Percentiles rank a stretch among this genome's conserved stretches.
These are phyloP conservation scores for Geranium incanum DNA, from an alignment of 441 rosid species.

Conservation along the genomic window DNA sequence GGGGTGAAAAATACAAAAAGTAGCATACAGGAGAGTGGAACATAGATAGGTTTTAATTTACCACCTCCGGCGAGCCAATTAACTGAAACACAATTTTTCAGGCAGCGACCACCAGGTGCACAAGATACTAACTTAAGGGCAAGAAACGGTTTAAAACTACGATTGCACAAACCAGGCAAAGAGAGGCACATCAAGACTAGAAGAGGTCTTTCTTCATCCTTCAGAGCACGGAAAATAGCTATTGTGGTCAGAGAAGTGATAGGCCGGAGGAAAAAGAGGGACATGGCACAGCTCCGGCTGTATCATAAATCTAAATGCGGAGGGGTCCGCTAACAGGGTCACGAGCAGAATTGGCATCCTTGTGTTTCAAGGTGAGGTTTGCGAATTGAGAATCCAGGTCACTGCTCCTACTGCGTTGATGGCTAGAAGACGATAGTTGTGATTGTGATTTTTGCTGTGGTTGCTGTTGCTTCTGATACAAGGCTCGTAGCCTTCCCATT, in stretches of 20 bases:
- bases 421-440: slow-evolving; percentile 52
- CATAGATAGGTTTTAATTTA: slow-evolving; percentile 30
- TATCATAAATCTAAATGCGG: slow-evolving; percentile 39
- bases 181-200: slow-evolving; percentile 23
- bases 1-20: no score
- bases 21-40: slow-evolving; percentile 7
- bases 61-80: slow-evolving; percentile 82
- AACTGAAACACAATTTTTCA: slow-evolving; percentile 30
- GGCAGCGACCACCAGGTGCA: slow-evolving; percentile 66
- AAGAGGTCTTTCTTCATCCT: slow-evolving; percentile 28
- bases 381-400: slow-evolving; percentile 88
- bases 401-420: slow-evolving; percentile 58
- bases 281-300: slow-evolving; percentile 21
- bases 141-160: slow-evolving; percentile 16
- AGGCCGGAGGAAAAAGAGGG: neutral
- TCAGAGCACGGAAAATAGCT: slow-evolving; percentile 9
- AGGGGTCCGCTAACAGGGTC: slow-evolving; percentile 56
- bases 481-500: slow-evolving; percentile 63
- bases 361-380: slow-evolving; percentile 65
- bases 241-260: no score
- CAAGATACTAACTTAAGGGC: slow-evolving; percentile 29
- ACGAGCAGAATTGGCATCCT: slow-evolving; percentile 56
- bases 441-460: slow-evolving; percentile 37
- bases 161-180: slow-evolving; percentile 26
- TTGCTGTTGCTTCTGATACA: slow-evolving; percentile 65